Evolutionary conservation across 2,329 filamentous ascomycete genomes (phyloP).

Genomic region (Penicillium sp.): DNA sequence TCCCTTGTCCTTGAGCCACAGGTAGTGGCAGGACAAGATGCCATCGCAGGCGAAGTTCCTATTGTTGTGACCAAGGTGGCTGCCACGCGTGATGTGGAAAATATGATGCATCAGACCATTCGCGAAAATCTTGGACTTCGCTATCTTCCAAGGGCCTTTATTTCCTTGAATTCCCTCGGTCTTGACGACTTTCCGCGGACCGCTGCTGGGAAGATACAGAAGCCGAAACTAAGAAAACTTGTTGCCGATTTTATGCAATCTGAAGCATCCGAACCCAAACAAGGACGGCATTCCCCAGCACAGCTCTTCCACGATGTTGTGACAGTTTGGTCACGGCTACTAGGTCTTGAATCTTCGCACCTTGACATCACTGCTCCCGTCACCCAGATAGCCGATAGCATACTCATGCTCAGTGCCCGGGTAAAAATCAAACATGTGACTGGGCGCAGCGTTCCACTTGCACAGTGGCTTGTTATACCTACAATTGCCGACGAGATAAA

Average conservation of each 20-base stretch:
- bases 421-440: not conserved
- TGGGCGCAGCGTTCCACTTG: not conserved
- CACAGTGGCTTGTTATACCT: not conserved
- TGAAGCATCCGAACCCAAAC: not conserved
- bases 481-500: not conserved
- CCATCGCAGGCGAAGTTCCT: not conserved
- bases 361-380: not conserved
- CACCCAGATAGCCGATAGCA: not conserved
- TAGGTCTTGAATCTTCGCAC: not conserved
- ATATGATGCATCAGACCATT: not conserved
- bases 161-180: not conserved
- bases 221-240: not conserved
- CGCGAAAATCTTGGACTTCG: not conserved
- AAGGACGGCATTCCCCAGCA: not conserved
- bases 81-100: not conserved
- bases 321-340: not conserved
- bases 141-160: not conserved
- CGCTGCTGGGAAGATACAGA: not conserved
- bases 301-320: not conserved
- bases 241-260: not conserved
- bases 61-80: not conserved
- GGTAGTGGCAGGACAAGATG: not conserved
- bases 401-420: not conserved
- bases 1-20: not conserved
- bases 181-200: not conserved